Conservation (phyloP, 1,284 basidiomycete species). For the Ustilago bromivora region DNA sequence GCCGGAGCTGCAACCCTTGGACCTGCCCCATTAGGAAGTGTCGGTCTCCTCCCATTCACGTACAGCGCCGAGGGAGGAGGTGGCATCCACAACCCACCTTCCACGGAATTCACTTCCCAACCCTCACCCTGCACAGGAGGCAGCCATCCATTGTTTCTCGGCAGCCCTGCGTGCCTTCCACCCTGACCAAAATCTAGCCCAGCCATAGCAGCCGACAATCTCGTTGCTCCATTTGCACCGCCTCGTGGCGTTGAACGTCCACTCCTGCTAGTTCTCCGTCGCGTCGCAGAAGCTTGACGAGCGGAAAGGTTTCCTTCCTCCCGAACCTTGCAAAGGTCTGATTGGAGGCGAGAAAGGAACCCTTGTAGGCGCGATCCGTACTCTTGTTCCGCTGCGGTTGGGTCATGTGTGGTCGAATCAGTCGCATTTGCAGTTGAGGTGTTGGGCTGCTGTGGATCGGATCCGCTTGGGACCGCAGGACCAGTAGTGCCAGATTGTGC, state of each 20-base stretch:
- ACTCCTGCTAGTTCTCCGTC: conserved; percentile 15
- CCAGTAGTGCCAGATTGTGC: not conserved
- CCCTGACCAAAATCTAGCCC: not conserved
- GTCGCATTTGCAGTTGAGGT: not conserved
- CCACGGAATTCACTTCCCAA: not conserved
- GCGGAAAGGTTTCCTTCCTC: conserved; percentile 46
- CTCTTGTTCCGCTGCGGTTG: conserved; percentile 23
- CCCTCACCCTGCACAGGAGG: not conserved
- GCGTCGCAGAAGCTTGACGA: conserved; percentile 10
- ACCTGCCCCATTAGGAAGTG: not conserved
- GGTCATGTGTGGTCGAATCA: not conserved
- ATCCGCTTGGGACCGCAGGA: not conserved
- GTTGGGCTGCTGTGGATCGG: conserved; percentile 1
- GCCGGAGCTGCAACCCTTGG: not conserved
- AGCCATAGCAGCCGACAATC: not conserved
- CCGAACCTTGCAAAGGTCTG: conserved; percentile 50
- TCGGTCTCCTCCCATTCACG: conserved; percentile 9
- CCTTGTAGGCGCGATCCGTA: conserved; percentile 38
- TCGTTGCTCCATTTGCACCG: not conserved
- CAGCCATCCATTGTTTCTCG: not conserved
- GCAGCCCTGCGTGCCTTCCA: not conserved
- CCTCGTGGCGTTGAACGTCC: conserved; percentile 25
- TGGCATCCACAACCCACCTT: conserved; percentile 45
- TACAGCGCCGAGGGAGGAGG: conserved; percentile 50
- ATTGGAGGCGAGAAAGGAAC: conserved; percentile 44